Conservation (phyloP, 169 alveolate species). For the Neospora caninum region DNA sequence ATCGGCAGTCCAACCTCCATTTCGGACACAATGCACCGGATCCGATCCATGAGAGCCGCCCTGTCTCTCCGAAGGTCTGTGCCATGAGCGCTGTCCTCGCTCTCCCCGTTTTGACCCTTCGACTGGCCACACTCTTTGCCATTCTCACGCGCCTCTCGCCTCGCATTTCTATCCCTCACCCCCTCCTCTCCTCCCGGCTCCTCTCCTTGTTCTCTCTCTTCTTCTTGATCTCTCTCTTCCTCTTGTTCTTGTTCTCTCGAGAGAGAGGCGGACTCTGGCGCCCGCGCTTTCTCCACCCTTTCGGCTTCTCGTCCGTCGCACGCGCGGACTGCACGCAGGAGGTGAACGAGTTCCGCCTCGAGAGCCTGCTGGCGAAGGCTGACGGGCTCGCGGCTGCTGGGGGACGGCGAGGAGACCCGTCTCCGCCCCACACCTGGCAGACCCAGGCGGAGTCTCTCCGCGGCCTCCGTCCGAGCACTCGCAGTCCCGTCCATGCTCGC, state of each 20-base stretch:
- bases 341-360: not conserved
- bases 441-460: not conserved
- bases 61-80: conserved; percentile 11
- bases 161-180: not conserved
- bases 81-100: not conserved
- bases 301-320: not conserved
- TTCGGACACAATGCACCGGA: not conserved
- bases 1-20: conserved; percentile 47
- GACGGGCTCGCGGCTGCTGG: not conserved
- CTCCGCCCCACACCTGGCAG: not conserved
- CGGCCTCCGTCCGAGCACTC: not conserved
- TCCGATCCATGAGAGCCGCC: conserved; percentile 27
- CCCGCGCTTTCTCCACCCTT: not conserved
- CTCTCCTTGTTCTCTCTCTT: not conserved
- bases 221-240: not conserved
- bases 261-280: not conserved
- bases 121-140: not conserved
- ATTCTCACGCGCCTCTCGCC: not conserved
- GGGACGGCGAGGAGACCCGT: conserved; percentile 10
- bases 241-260: not conserved
- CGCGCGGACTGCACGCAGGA: not conserved
- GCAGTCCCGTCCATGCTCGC: no score
- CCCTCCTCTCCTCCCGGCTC: not conserved
- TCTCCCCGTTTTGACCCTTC: not conserved
- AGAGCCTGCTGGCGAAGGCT: not conserved